Conservation (phyloP, 345 rosid species). For the Cardiospermum halicacabum region DNA sequence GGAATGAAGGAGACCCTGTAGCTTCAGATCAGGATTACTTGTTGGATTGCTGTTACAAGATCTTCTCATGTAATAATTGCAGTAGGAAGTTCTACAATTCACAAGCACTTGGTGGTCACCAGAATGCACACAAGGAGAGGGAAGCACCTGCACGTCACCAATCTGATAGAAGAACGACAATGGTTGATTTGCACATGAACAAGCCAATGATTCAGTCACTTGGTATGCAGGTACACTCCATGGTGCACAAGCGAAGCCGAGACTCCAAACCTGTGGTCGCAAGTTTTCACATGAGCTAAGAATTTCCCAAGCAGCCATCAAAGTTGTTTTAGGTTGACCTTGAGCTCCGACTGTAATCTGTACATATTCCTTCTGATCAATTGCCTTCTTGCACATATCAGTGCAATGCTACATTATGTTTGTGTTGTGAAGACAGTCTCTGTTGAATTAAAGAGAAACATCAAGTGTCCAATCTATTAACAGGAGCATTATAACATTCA, state of each 20-base stretch:
- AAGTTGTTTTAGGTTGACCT: conserved; percentile 14
- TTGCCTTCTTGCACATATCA: background rate
- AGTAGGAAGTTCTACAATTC: conserved; percentile 17
- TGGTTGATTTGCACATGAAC: background rate
- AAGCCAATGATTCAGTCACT: conserved; percentile 4
- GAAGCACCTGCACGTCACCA: no score
- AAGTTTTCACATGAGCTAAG: conserved; percentile 2
- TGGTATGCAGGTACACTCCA: conserved; percentile 11
- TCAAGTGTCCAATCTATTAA: no score
- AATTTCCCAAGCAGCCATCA: background rate
- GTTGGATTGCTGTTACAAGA: no score
- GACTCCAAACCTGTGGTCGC: background rate
- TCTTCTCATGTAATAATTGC: conserved; percentile 21
- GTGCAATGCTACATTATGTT: background rate
- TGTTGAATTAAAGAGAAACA: no score
- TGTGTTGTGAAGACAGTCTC: no score
- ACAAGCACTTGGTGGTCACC: conserved; percentile 34
- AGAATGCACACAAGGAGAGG: conserved; percentile 28
- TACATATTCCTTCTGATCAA: background rate
- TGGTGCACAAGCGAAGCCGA: conserved; percentile 7
- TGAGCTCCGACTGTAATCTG: background rate
- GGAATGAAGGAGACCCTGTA: no score
- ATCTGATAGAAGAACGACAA: conserved; percentile 4
- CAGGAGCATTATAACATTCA: no score
- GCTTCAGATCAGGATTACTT: no score